A percentile compares a stretch with the other conserved stretches of the same genome.
Evolutionary conservation across 2,329 filamentous ascomycete genomes (phyloP).

Genomic region (Amylocarpus encephaloides): DNA sequence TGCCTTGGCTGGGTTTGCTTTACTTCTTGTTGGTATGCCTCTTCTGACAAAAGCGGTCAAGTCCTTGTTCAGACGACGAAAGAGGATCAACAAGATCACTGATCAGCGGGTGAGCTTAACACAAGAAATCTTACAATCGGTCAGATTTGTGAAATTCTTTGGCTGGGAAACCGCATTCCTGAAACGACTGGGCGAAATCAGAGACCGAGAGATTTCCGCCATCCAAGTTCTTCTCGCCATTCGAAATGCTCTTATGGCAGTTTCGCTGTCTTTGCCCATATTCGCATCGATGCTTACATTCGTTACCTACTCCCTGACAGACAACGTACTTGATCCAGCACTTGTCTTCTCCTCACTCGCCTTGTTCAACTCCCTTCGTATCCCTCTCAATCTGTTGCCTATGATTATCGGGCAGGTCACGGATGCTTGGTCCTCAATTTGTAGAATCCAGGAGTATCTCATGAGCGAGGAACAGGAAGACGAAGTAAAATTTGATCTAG

Average conservation of each 20-base stretch:
- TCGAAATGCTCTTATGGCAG: conserved; percentile 59
- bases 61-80: conserved; percentile 67
- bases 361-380: conserved; percentile 83
- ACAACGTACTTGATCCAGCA: conserved; percentile 65
- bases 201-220: conserved; percentile 69
- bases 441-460: conserved; percentile 82
- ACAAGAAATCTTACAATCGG: conserved; percentile 84
- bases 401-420: conserved; percentile 83
- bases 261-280: conserved; percentile 62
- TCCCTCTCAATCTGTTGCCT: conserved; percentile 85
- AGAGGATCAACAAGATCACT: conserved; percentile 84
- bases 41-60: conserved; percentile 72
- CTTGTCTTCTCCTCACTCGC: conserved; percentile 88
- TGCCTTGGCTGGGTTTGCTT: conserved; percentile 77
- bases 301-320: conserved; percentile 67
- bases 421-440: conserved; percentile 79
- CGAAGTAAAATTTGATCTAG: conserved; percentile 49
- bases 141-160: conserved; percentile 94
- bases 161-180: conserved; percentile 91
- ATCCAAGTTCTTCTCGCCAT: conserved; percentile 76
- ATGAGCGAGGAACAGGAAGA: conserved; percentile 79
- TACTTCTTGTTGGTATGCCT: conserved; percentile 74
- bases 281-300: conserved; percentile 95
- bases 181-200: conserved; percentile 65
- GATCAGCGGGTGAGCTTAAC: conserved; percentile 87